Base-by-base conservation (phyloP, 169 alveolate genomes). In the Eimeria sp. region DNA sequence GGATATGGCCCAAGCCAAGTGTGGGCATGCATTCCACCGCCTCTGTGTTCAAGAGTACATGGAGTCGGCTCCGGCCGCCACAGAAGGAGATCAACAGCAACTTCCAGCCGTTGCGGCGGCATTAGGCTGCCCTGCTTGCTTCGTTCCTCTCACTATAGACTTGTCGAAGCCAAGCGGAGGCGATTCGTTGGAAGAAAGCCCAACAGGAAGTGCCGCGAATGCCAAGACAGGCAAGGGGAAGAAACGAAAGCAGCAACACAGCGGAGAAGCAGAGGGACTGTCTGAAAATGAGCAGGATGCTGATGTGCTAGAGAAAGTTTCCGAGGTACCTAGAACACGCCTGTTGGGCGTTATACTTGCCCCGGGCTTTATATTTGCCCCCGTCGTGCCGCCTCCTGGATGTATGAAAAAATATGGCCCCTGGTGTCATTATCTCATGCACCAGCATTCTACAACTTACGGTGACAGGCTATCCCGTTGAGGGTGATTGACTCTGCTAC, bases 21-120 rank as follows among this genome's bases (percentile, higher is more conserved):
- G 99, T 76, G 96, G 97, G 80, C 99, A 98, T 94, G 92, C 97
- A 65, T 98, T 98, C 89, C 99, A 98, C 93, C 96, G 95, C 63
- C 95, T 95, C 1, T 98, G 99, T 88, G 94, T 98, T 47, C 90
- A 95, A 65, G 98, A 97, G 91, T 98, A 98, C 84, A 94, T 98
- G 22, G 98, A 97, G 61, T 95, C 98, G 27, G 98, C 98, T 63
- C 98, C 97, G 30, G 75, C 72, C 18, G 92, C 45, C 6, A 95
- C 63, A 87, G 92, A 51, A 51, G 57, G 27, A 61, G 94, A 70
- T 34, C 47, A 87, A 63, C 95, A n/a, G 45, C 65, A 61, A 78
- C 76, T 14, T 14, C 30, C 93, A 3, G 63, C 72, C 25, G 47
- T 51, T 30, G 89, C 94, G 4, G 67, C 82, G 22, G 67, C 82